Evolutionary conservation across 257 asterid species (phyloP).

Genomic region (Linderniella brevidens): DNA sequence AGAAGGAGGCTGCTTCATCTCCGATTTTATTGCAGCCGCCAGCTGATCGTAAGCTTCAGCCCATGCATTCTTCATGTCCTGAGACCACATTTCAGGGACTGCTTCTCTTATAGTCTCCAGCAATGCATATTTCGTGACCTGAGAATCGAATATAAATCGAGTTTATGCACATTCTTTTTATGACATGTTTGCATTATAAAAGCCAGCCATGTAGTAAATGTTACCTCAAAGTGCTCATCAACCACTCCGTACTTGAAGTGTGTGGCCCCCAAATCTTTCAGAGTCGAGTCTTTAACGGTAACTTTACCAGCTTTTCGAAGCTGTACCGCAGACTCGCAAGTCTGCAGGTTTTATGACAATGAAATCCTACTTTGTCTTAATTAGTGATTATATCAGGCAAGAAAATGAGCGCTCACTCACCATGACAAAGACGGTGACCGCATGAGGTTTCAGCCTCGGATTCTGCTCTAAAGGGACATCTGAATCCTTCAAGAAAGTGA

Average conservation of each 20-base stretch:
- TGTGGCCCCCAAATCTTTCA: slow-evolving; percentile 38
- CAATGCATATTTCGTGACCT: slow-evolving; percentile 68
- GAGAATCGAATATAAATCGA: neutral
- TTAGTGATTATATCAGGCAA: neutral
- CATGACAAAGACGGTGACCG: slow-evolving; percentile 64
- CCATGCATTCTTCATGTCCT: slow-evolving; percentile 76
- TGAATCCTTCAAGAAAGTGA: slow-evolving; percentile 56
- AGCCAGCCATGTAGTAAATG: neutral
- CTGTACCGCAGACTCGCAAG: slow-evolving; percentile 79
- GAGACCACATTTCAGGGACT: slow-evolving; percentile 50
- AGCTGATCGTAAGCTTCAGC: slow-evolving; percentile 50
- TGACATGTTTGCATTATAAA: neutral
- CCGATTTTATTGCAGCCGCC: slow-evolving; percentile 64
- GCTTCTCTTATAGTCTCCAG: slow-evolving; percentile 77
- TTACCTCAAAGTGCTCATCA: slow-evolving; percentile 72
- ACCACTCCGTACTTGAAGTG: slow-evolving; percentile 63
- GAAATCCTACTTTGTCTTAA: neutral
- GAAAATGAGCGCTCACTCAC: slow-evolving; percentile 12
- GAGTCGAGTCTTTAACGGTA: slow-evolving; percentile 52
- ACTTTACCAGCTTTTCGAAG: slow-evolving; percentile 67
- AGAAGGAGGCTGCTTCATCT: slow-evolving; percentile 33
- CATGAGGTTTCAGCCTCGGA: slow-evolving; percentile 70
- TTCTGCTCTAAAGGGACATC: slow-evolving; percentile 48
- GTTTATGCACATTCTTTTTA: neutral
- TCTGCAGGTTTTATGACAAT: slow-evolving; percentile 17